Evolutionary conservation across 768 basidiomycete species (phyloP).

Genomic region (Leucocoprinus leucothites): DNA sequence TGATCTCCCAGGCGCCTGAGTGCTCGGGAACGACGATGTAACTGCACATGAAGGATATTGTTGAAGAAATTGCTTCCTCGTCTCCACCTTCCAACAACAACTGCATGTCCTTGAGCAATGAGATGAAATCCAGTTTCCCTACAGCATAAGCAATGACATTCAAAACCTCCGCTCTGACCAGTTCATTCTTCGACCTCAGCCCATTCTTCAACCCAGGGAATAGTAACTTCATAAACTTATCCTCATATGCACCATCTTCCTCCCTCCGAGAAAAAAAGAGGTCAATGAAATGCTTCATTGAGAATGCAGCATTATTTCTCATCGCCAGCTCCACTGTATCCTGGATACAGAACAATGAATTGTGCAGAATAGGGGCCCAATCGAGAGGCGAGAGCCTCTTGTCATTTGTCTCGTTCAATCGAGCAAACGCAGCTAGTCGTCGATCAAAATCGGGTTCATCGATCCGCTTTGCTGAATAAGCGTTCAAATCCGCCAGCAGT

Average conservation of each 20-base stretch:
- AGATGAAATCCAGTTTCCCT: constrained; percentile 54
- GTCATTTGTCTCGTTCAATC: constrained; percentile 67
- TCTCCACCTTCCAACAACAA: constrained; percentile 83
- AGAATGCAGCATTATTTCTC: constrained; percentile 73
- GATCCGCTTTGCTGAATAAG: constrained; percentile 76
- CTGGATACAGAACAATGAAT: constrained; percentile 82
- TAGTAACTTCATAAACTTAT: constrained; percentile 59
- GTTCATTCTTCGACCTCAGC: constrained; percentile 75
- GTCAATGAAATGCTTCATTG: constrained; percentile 78
- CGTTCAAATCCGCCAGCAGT: constrained; percentile 71
- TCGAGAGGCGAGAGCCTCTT: constrained; percentile 45
- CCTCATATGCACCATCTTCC: constrained; percentile 42
- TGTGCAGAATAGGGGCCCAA: constrained; percentile 85
- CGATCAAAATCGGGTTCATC: constrained; percentile 94
- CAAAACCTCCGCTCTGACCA: constrained; percentile 84
- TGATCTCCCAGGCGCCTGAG: constrained; percentile 80
- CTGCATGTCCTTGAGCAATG: constrained; percentile 73
- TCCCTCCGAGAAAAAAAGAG: constrained; percentile 35
- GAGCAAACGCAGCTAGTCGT: constrained; percentile 71
- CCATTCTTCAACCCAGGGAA: constrained; percentile 80
- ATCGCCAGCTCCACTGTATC: constrained; percentile 87
- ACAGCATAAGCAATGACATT: constrained; percentile 77
- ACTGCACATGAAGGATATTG: constrained; percentile 92
- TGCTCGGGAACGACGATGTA: constrained; percentile 85
- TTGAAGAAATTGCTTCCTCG: constrained; percentile 96